Evolutionary conservation across 441 rosid species (phyloP).

Genomic region (Syzygium syzygioides): DNA sequence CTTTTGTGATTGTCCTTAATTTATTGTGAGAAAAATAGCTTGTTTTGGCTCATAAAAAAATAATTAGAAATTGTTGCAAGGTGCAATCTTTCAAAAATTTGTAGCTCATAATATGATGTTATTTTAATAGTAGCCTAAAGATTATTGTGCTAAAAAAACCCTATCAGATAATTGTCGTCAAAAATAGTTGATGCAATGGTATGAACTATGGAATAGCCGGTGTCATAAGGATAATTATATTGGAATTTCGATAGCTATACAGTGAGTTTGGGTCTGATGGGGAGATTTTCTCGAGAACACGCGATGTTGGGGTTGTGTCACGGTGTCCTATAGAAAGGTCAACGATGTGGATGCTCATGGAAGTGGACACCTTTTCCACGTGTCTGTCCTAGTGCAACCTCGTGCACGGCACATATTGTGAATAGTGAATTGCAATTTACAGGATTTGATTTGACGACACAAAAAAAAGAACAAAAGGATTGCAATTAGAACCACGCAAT

Average conservation of each 20-base stretch:
- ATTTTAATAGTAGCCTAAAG: too few relatives aligned
- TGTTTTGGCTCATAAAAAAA: too few relatives aligned
- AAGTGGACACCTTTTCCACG: background rate
- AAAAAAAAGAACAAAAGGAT: background rate
- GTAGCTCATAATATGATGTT: too few relatives aligned
- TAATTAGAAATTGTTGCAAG: too few relatives aligned
- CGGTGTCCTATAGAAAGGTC: background rate
- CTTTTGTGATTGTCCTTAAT: too few relatives aligned
- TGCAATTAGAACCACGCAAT: background rate
- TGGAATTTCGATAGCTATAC: background rate
- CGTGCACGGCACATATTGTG: background rate
- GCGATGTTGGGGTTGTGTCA: background rate
- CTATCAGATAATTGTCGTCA: fast-evolving
- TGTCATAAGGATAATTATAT: background rate
- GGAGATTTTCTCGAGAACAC: too few relatives aligned
- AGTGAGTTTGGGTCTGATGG: too few relatives aligned
- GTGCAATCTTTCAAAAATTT: too few relatives aligned
- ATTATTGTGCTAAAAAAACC: too few relatives aligned
- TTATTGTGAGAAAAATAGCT: too few relatives aligned
- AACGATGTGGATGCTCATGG: background rate
- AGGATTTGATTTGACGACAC: background rate
- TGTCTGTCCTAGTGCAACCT: background rate
- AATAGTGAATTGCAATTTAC: background rate
- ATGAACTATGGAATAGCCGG: fast-evolving
- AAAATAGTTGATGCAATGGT: fast-evolving